Percentiles rank a stretch among this genome's conserved stretches.
phyloP scores from a whole-genome alignment of 371 early-diverging fungal species.

The Smittium mucronatum region DNA sequence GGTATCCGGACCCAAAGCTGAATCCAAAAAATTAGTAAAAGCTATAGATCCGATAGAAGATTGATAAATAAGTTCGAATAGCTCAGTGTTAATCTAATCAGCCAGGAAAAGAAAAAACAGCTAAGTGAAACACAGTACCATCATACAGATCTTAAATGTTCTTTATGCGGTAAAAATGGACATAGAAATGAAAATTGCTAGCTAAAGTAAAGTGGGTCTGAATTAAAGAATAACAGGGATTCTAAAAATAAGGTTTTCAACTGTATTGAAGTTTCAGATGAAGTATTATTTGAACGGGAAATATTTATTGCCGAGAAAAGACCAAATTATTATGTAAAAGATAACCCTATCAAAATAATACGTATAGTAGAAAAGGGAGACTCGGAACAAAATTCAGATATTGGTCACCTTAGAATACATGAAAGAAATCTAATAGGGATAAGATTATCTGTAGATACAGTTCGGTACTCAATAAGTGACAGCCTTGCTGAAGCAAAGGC shows the following conservation, averaged over 20 bases:
- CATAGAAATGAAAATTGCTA: background rate
- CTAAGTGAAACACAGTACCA: background rate
- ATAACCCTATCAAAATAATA: background rate
- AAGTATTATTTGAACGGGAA: background rate
- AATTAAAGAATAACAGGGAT: background rate
- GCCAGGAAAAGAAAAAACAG: background rate
- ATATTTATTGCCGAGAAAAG: slow-evolving; percentile 1
- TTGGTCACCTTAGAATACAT: background rate
- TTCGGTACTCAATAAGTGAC: background rate
- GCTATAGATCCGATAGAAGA: slow-evolving; percentile 2
- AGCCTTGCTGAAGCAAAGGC: slow-evolving; percentile 2
- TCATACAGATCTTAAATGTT: background rate
- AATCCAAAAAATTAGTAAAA: background rate
- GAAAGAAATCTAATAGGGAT: background rate
- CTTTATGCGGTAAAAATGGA: background rate
- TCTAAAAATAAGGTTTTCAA: background rate
- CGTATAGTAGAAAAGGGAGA: background rate
- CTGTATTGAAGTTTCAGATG: background rate
- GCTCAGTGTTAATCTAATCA: background rate
- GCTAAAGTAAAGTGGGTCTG: background rate
- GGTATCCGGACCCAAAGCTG: background rate
- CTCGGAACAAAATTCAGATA: background rate
- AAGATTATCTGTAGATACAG: background rate
- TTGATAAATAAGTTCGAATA: background rate
- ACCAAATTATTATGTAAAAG: background rate